Base-by-base conservation (phyloP, 2,329 filamentous ascomycete species). In the Stachybotrys chlorohalonatus region DNA sequence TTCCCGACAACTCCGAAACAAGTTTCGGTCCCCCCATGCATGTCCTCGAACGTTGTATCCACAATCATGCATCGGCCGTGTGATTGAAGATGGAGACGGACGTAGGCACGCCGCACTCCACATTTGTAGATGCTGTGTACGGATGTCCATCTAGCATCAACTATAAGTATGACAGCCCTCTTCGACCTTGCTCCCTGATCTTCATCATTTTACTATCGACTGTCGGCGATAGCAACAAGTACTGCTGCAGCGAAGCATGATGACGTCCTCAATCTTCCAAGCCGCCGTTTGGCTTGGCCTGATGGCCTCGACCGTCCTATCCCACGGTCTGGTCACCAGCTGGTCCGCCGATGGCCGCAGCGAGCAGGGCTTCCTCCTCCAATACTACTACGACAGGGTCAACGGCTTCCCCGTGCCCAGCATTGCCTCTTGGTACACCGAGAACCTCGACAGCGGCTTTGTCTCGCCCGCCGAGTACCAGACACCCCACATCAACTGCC, bases 391-490 rank as follows among this genome's bases (percentile, higher is more conserved):
- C 49, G 49, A 17, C 49, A 51, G n/a, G 11, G 32, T 32, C 24
- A 51, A 51, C 49, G 49, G 49, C 30, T 31, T 31, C 8, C 32
- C 49, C 11, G 49, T 51, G 57, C 24, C 61, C 56, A 39, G 45
- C 15, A 47, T 52, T 8, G 51, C 51, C 2, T 72, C 70, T 31
- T 75, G 73, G 73, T 62, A 63, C 39, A 67, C 71, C 7, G 56
- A 68, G 53, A 67, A 73, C 57, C 70, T 70, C 53, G 75, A 76
- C 58, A 77, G 78, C 62, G 78, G 80, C 55, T 80, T 78, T 61
- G 75, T 81, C 30, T 74, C 68, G 36, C 71, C 72, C 32, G 64
- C 70, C 53, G 65, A 61, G 53, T 76, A 74, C 55, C 60, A 58
- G 36, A 66, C 66, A 7, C 36, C 65, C 31, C 75, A 77, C 53